Percentiles rank a stretch among this genome's conserved stretches.
Conservation (phyloP, 257 asterid species). For the Plectranthus barbatus region DNA sequence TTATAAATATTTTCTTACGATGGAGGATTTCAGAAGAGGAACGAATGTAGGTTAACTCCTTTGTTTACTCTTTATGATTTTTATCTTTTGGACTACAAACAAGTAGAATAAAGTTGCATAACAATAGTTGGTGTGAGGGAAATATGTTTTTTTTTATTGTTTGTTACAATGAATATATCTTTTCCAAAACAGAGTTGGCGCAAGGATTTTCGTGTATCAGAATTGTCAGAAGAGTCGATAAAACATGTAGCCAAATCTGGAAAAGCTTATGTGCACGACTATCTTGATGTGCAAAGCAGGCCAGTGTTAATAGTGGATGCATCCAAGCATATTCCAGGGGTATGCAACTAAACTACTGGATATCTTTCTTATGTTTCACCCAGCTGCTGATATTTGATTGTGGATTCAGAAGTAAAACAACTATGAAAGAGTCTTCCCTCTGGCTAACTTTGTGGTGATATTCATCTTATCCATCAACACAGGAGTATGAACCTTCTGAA, state of each 20-base stretch:
- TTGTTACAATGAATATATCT: constrained; percentile 10
- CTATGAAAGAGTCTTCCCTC: background rate
- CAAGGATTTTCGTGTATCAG: constrained; percentile 62
- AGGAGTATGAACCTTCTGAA: constrained; percentile 43
- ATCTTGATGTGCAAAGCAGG: constrained; percentile 46
- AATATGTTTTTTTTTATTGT: background rate
- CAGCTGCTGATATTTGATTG: background rate
- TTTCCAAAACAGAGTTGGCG: constrained; percentile 58
- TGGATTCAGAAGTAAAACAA: background rate
- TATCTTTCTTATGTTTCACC: background rate
- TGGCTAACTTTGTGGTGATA: background rate
- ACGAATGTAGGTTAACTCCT: constrained; percentile 2
- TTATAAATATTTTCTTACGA: background rate
- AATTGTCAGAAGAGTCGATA: constrained; percentile 65
- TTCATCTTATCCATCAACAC: constrained; percentile 5
- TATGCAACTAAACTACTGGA: constrained; percentile 14
- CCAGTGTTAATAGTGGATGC: constrained; percentile 67
- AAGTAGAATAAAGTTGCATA: background rate
- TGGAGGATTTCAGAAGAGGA: background rate
- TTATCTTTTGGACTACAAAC: no score
- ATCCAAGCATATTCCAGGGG: constrained; percentile 84
- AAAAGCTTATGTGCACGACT: constrained; percentile 63
- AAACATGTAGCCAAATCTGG: constrained; percentile 48
- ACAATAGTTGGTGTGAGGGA: background rate
- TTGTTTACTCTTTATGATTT: background rate